Percentiles rank a stretch among this genome's conserved stretches.
Conservation (phyloP, 169 alveolate genomes). For the Fabrea salina region DNA sequence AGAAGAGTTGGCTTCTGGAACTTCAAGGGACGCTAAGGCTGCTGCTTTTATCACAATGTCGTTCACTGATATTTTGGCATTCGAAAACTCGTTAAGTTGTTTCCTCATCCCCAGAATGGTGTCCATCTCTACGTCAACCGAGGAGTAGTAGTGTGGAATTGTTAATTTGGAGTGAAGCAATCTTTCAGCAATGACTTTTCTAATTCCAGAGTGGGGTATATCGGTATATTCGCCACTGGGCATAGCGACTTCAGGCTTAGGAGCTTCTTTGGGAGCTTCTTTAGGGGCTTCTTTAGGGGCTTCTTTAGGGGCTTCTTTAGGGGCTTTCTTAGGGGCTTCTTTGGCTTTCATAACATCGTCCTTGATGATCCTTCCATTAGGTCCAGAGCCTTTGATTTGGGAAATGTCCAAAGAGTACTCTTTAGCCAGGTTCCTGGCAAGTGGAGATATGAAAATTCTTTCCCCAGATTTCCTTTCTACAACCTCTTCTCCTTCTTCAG, state of each 20-base stretch:
- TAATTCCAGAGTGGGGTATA: constrained; percentile 14
- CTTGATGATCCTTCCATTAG: constrained; percentile 8
- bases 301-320: no score
- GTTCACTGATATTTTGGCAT: constrained; percentile 61
- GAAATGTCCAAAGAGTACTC: background rate
- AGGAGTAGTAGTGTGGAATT: constrained; percentile 21
- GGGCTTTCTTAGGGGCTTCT: background rate
- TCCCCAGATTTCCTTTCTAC: background rate
- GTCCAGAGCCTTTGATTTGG: constrained; percentile 10
- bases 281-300: background rate
- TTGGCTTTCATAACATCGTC: constrained; percentile 7
- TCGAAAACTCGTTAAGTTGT: constrained; percentile 41
- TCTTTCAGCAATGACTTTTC: constrained; percentile 23
- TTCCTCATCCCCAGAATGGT: background rate
- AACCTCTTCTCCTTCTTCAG: background rate
- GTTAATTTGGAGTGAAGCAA: constrained; percentile 15
- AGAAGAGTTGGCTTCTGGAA: constrained; percentile 66
- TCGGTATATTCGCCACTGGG: background rate
- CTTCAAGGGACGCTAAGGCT: constrained; percentile 62
- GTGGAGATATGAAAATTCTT: constrained; percentile 24
- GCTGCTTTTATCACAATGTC: constrained; percentile 75
- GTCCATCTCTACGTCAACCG: constrained; percentile 1
- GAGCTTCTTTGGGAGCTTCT: background rate
- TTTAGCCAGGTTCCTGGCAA: constrained; percentile 7
- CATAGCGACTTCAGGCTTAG: background rate